Evolutionary conservation across 176 grass and related monocot genomes (phyloP).

Genomic region (Bolboschoenus planiculmis): DNA sequence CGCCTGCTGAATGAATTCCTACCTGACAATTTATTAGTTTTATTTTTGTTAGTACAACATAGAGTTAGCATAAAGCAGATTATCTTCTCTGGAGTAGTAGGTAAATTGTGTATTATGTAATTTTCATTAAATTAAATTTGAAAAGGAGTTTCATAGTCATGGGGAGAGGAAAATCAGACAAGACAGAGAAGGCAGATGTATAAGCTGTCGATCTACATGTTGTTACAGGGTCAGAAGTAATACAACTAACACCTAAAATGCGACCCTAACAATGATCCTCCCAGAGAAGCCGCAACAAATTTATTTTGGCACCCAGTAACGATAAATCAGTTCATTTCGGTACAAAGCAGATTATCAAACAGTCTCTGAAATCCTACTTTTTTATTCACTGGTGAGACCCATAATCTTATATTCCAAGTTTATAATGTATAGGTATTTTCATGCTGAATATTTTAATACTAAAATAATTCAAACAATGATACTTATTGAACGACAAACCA

Average conservation of each 20-base stretch:
- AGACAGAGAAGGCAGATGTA: neutral
- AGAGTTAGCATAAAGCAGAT: neutral
- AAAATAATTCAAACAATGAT: neutral
- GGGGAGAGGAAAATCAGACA: neutral
- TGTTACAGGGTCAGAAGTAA: neutral
- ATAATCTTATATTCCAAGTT: neutral
- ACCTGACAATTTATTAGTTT: constrained; percentile 30
- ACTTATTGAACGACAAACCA: constrained; percentile 25
- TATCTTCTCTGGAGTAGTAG: neutral
- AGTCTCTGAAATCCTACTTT: neutral
- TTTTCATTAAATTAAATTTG: neutral
- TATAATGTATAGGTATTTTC: neutral
- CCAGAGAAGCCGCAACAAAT: neutral
- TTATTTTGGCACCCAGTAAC: neutral
- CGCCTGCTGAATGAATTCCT: constrained; percentile 38
- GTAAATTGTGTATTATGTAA: neutral
- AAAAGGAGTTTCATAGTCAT: neutral
- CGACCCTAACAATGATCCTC: neutral
- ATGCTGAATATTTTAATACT: neutral
- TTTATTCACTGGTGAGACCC: neutral
- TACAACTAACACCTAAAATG: neutral
- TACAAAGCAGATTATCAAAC: neutral
- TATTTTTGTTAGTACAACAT: neutral
- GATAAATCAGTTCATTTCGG: neutral
- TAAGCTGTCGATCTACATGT: neutral